Evolutionary conservation across 2,329 filamentous ascomycete species (phyloP).

Genomic region (Colletotrichum sansevieriae): DNA sequence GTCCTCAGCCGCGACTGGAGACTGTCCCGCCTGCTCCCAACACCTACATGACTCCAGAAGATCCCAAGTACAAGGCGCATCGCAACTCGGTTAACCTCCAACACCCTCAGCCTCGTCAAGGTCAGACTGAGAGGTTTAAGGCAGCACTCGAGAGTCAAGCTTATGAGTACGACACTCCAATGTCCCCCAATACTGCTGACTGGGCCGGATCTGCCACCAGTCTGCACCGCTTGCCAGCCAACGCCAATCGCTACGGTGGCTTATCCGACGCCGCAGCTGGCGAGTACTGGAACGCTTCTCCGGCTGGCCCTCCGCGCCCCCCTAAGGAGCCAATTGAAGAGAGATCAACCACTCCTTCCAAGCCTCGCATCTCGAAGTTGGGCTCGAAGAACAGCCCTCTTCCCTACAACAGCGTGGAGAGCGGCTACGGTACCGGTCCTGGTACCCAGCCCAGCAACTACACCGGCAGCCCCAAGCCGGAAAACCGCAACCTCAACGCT

Average conservation of each 20-base stretch:
- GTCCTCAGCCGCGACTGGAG: constrained; percentile 42
- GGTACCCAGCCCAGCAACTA: constrained; percentile 61
- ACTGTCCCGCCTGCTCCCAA: constrained; percentile 56
- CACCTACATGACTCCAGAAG: constrained; percentile 69
- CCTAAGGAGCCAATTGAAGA: constrained; percentile 72
- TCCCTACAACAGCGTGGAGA: constrained; percentile 69
- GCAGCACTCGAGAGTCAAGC: constrained; percentile 81
- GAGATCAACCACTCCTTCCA: constrained; percentile 58
- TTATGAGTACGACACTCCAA: constrained; percentile 72
- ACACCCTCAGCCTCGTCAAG: constrained; percentile 82
- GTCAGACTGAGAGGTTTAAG: constrained; percentile 80
- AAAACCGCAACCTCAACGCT: constrained; percentile 69
- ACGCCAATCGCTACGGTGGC: constrained; percentile 63
- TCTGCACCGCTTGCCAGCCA: constrained; percentile 64
- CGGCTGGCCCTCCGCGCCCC: constrained; percentile 65
- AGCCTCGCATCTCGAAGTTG: constrained; percentile 63
- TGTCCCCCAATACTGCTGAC: constrained; percentile 71
- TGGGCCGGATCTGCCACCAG: constrained; percentile 74
- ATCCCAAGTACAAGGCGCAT: constrained; percentile 86
- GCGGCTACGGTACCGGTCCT: constrained; percentile 64
- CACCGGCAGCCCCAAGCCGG: constrained; percentile 65
- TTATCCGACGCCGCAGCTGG: constrained; percentile 49
- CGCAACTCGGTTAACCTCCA: constrained; percentile 84
- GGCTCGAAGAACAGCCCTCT: constrained; percentile 65
- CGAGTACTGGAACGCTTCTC: constrained; percentile 62